phyloP scores from a whole-genome alignment of 208 protist genomes.

The Trypanosomatidae sp. region DNA sequence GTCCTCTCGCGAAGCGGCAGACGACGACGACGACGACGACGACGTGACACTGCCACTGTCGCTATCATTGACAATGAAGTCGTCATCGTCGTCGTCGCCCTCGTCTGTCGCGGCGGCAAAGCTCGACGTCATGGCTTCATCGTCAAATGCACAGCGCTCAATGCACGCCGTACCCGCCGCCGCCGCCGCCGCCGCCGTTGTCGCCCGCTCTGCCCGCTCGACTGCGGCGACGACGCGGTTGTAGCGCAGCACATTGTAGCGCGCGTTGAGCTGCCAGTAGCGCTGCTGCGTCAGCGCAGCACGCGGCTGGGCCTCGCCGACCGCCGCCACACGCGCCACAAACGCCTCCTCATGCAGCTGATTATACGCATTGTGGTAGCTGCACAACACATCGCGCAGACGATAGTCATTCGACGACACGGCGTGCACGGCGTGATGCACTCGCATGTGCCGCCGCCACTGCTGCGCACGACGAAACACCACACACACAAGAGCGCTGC shows the following conservation, averaged over 20 bases:
- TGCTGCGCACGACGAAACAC: slow-evolving; percentile 45
- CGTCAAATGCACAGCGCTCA: slow-evolving; percentile 19
- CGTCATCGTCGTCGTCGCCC: slow-evolving; percentile 11
- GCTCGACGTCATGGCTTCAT: slow-evolving; percentile 22
- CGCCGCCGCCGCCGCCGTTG: slow-evolving; percentile 11
- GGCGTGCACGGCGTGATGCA: slow-evolving; percentile 21
- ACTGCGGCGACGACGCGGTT: slow-evolving; percentile 63
- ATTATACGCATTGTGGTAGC: slow-evolving; percentile 71
- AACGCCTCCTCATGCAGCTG: slow-evolving; percentile 26
- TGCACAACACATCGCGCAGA: slow-evolving; percentile 52
- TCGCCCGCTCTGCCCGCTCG: slow-evolving; percentile 22
- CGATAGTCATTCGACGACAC: slow-evolving; percentile 43
- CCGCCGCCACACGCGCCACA: slow-evolving; percentile 3
- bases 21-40: slow-evolving; percentile 7
- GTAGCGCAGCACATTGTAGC: slow-evolving; percentile 77
- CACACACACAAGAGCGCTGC: slow-evolving; percentile 29
- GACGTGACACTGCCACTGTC: slow-evolving; percentile 6
- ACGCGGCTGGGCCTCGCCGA: slow-evolving; percentile 7
- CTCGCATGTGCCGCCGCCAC: slow-evolving; percentile 47
- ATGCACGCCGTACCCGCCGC: background rate
- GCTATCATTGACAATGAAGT: slow-evolving; percentile 22
- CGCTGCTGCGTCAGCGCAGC: slow-evolving; percentile 32
- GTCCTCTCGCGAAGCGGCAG: no score
- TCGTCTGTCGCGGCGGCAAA: slow-evolving; percentile 10
- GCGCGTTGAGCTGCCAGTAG: slow-evolving; percentile 67